Base-by-base conservation (phyloP, 148 eudicot genomes). In the Arbutus unedo region DNA sequence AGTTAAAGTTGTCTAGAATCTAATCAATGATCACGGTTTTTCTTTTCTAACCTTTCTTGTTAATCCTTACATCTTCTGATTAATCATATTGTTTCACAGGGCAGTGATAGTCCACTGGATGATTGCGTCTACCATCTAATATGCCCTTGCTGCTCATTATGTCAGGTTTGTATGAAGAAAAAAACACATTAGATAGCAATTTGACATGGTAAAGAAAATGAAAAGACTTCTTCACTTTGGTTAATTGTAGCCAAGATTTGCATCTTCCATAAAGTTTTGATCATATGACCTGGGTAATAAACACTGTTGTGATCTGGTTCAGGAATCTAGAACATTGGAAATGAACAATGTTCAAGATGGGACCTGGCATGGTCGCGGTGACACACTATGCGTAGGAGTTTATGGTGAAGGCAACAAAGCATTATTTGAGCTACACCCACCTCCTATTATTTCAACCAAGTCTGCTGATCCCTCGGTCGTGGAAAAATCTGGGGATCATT, bases 281-380 rank as follows among this genome's bases (percentile, higher is more conserved):
- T 55, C 43, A 73, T 64, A 19, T 41, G 23, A 25, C 19, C 44
- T 4, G 48, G 14, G 16, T 43, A 74, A 8, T 47, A 47, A 13
- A 50, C 68, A 56, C 59, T 48, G 5, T 44, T 79, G 16, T 44
- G 53, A 66, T 85, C 10, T 82, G 45, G 56, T 82, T 64, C 85
- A 95, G 98, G 99, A 96, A 74, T 89, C 98, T 5, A 90, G 98
- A 87, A 96, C 99, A 50, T 76, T 96, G 88, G 97, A 96, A 89
- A 96, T 91, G 90, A 96, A 94, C 88, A 96, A 96, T 82, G 96
- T 94, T 80, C 97, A 94, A 81, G 98, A 93, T 82, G 99, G 98
- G 74, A 88, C 89, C 14, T 96, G 99, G 99, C 98, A 93, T 79
- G 98, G 99, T 14, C 90, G 97, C 45, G 97, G 99, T 43, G 98